These are phyloP conservation scores for Rhizopus arrhizus DNA, from an alignment of 371 early-diverging fungal genomes.

Conservation along the genomic window DNA sequence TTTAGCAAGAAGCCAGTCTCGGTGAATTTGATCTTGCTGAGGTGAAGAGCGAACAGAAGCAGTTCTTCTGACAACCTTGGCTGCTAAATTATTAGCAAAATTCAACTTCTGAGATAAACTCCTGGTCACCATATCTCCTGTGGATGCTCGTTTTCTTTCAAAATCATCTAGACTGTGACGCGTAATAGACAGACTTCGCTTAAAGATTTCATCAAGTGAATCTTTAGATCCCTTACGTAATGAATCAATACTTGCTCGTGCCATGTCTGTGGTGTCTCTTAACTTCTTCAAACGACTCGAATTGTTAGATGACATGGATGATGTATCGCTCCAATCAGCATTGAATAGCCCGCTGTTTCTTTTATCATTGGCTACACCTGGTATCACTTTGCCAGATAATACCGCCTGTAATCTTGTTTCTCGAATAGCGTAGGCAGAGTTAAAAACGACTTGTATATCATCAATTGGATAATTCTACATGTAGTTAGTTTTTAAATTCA, in stretches of 20 bases:
- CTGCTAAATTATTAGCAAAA: constrained; percentile 22
- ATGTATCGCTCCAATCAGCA: constrained; percentile 45
- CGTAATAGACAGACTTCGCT: constrained; percentile 25
- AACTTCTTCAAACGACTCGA: constrained; percentile 42
- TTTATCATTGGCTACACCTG: constrained; percentile 41
- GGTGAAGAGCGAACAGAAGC: constrained; percentile 24
- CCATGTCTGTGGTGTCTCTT: constrained; percentile 48
- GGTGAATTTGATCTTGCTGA: constrained; percentile 24
- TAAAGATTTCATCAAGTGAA: constrained; percentile 48
- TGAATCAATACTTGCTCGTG: constrained; percentile 46
- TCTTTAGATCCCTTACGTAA: constrained; percentile 45
- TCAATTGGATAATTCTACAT: constrained; percentile 54
- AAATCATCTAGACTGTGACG: constrained; percentile 22
- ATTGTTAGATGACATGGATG: constrained; percentile 44
- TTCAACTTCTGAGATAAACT: constrained; percentile 40
- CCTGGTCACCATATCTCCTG: constrained; percentile 35
- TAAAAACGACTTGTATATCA: constrained; percentile 52
- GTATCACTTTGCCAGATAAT: constrained; percentile 34
- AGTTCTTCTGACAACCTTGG: constrained; percentile 25
- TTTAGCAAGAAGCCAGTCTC: constrained; percentile 33
- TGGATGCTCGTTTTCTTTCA: constrained; percentile 40
- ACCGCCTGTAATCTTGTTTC: constrained; percentile 41
- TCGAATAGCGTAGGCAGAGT: constrained; percentile 42
- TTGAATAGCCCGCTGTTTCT: constrained; percentile 33
- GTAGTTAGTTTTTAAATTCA: not conserved